Conservation (phyloP, 2,329 filamentous ascomycete genomes). For the Daldinia sp. region DNA sequence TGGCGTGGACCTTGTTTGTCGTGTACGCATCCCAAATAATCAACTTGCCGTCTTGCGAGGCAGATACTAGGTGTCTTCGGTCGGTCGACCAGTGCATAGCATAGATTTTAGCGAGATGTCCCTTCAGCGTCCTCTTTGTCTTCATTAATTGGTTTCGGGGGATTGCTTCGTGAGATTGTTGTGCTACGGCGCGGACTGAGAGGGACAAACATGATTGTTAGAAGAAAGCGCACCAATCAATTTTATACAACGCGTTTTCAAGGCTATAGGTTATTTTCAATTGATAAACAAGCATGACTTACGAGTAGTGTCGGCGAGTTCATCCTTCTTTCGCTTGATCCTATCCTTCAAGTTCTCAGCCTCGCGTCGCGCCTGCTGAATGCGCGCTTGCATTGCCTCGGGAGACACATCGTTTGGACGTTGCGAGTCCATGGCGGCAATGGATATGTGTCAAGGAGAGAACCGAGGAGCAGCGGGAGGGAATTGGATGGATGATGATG, state of each 20-base stretch:
- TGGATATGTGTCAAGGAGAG: constrained; percentile 24
- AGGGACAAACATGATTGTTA: constrained; percentile 20
- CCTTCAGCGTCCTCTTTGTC: constrained; percentile 95
- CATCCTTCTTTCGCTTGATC: constrained; percentile 99
- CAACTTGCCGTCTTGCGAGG: constrained; percentile 98
- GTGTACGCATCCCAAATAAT: constrained; percentile 99
- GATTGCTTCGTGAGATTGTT: constrained; percentile 90
- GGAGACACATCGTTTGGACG: constrained; percentile 70
- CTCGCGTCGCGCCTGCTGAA: constrained; percentile 92
- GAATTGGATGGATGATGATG: constrained; percentile 30
- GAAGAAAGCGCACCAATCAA: constrained; percentile 14
- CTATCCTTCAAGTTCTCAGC: constrained; percentile 97
- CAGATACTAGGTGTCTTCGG: constrained; percentile 93
- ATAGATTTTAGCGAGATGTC: constrained; percentile 98
- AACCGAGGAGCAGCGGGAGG: constrained; percentile 22
- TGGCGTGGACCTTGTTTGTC: constrained; percentile 99
- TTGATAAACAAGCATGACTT: constrained; percentile 54
- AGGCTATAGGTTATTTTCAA: constrained; percentile 1
- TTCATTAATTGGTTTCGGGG: constrained; percentile 95
- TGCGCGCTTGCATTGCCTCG: constrained; percentile 90
- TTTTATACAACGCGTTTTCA: neutral
- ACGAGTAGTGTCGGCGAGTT: constrained; percentile 97
- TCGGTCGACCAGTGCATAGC: constrained; percentile 99
- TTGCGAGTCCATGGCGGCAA: constrained; percentile 62
- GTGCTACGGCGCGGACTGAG: constrained; percentile 88